Percentiles rank a stretch among this genome's conserved stretches.
Evolutionary conservation across 371 early-diverging fungal genomes (phyloP).

Genomic region (Funneliformis caledonium): DNA sequence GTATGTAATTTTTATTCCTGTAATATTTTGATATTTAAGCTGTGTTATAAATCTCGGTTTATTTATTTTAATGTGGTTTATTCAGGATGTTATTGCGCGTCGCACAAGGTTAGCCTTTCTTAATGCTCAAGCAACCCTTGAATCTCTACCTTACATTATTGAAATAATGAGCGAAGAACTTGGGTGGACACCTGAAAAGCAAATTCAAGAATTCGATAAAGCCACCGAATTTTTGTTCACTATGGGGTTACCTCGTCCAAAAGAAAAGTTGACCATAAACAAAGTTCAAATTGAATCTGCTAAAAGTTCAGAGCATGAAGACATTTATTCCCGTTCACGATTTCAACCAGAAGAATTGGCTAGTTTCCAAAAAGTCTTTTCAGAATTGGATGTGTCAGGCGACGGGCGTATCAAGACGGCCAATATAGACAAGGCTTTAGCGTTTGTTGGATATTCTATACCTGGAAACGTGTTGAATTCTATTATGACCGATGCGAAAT

Average conservation of each 20-base stretch:
- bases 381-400: constrained; percentile 60
- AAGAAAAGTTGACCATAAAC: constrained; percentile 42
- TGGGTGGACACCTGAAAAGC: constrained; percentile 74
- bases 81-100: constrained; percentile 88
- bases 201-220: constrained; percentile 69
- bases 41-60: background rate
- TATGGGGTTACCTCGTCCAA: constrained; percentile 82
- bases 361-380: constrained; percentile 66
- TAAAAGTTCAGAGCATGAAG: constrained; percentile 45
- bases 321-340: constrained; percentile 67
- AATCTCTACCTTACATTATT: constrained; percentile 86
- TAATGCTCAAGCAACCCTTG: constrained; percentile 91
- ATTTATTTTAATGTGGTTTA: constrained; percentile 20
- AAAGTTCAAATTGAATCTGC: constrained; percentile 43
- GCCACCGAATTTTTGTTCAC: constrained; percentile 80
- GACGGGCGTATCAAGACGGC: constrained; percentile 63
- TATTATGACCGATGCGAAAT: constrained; percentile 54
- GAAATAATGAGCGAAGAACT: constrained; percentile 93
- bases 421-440: constrained; percentile 54
- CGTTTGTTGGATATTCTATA: constrained; percentile 47
- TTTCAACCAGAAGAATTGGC: constrained; percentile 76
- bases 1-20: background rate
- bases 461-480: constrained; percentile 44
- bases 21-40: background rate
- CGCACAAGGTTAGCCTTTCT: constrained; percentile 95